Base-by-base conservation (phyloP, 306 rosid species). In the Luffa acutangula region DNA sequence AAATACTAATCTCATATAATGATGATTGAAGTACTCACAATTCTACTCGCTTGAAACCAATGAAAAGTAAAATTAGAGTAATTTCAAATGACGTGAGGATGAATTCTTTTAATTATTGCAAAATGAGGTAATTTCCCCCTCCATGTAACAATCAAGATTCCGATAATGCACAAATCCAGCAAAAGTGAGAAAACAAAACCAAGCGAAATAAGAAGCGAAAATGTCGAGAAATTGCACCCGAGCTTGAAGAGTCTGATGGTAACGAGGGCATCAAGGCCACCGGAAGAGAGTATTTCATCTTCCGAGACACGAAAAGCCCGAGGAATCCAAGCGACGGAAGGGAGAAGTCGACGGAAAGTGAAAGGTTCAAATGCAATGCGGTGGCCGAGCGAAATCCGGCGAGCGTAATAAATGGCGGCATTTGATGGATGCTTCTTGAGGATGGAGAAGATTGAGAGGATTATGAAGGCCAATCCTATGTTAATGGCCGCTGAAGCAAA, bases 251-350 rank as follows among this genome's bases (percentile, higher is more conserved):
- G 96, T 54, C 92, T 86, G 70, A 95, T 85, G 85, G 91, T 69
- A 74, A 90, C 88, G 14, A 95, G 90, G 73, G 97, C 93, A 52
- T 91, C 98, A 34, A 95, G 97, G 75, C 97, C 98, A 60, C 84
- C 78, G 39, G 83, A 62, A 14, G 83, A 62, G 18, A 95, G 71
- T 42, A 95, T 87, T 45, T 95, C 82, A n/a, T 85, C 87, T 81
- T 92, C 97, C 0, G 93, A 84, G 54, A 90, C 86, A 31, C 79
- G 86, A 7, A 81, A 82, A 42, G 97, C 87, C 36, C 86, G 82
- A 58, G 87, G 64, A 81, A 92, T 88, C 98, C 98, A 92, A 2
- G 90, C 80, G 41, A 86, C 65, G 0, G 97, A 90, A 45, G 97
- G 97, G 67, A 89, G 81, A 79, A 87, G 86, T 17, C 93, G 93